phyloP scores from a whole-genome alignment of 768 basidiomycete species.

The Termitomyces sp. region DNA sequence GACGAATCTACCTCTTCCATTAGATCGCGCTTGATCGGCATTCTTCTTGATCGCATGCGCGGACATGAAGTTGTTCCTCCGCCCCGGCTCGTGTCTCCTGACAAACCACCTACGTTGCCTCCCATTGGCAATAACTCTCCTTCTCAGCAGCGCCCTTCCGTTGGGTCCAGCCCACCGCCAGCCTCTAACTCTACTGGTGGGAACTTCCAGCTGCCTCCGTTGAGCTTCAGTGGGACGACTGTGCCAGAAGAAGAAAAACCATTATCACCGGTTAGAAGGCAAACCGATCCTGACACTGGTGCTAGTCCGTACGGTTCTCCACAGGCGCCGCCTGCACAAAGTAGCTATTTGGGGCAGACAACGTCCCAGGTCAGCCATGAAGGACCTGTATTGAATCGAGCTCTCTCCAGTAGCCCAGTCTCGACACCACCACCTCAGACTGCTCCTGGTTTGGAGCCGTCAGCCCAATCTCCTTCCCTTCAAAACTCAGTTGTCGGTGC shows the following conservation, averaged over 20 bases:
- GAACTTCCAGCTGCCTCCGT: conserved; percentile 54
- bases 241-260: conserved; percentile 14
- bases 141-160: conserved; percentile 10
- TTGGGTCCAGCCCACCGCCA: conserved; percentile 3
- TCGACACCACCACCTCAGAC: conserved; percentile 6
- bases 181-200: conserved; percentile 17
- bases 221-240: conserved; percentile 38
- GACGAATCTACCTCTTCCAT: conserved; percentile 74
- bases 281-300: conserved; percentile 8
- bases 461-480: neutral
- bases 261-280: conserved; percentile 18
- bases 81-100: conserved; percentile 14
- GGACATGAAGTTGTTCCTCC: conserved; percentile 20
- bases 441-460: neutral
- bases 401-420: conserved; percentile 1
- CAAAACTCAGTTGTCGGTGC: neutral
- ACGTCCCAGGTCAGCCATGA: neutral
- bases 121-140: conserved; percentile 20
- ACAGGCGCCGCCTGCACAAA: neutral
- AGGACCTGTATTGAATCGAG: neutral
- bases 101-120: conserved; percentile 32
- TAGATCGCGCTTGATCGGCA: conserved; percentile 56
- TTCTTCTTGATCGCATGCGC: conserved; percentile 64
- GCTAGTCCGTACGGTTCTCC: neutral
- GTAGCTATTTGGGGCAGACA: conserved; percentile 8